A percentile compares a stretch with the other conserved stretches of the same genome.
These are phyloP conservation scores for Candida silvicultrix DNA, from an alignment of 805 yeast genomes.

Conservation along the genomic window DNA sequence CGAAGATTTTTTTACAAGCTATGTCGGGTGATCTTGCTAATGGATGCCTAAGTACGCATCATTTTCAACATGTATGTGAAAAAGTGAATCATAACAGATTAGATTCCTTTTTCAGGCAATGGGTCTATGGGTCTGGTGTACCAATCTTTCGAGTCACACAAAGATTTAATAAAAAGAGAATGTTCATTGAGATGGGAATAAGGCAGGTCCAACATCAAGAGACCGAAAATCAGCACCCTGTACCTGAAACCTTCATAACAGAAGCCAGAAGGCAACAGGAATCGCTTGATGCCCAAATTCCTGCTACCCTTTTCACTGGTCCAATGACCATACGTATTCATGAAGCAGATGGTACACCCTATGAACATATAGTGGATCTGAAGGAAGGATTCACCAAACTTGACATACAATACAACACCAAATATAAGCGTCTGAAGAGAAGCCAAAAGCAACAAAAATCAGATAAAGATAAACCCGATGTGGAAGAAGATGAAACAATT, in stretches of 20 bases:
- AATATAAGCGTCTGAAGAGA: conserved; percentile 76
- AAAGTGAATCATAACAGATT: conserved; percentile 83
- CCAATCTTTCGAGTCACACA: conserved; percentile 89
- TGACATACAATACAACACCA: conserved; percentile 93
- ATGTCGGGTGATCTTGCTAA: conserved; percentile 90
- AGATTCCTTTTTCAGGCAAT: conserved; percentile 81
- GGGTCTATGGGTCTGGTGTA: conserved; percentile 87
- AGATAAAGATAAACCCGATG: conserved; percentile 35
- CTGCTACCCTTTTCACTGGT: conserved; percentile 59
- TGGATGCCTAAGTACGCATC: conserved; percentile 71
- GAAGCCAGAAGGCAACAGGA: conserved; percentile 26
- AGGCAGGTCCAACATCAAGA: conserved; percentile 80
- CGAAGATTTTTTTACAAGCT: conserved; percentile 86
- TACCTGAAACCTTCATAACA: conserved; percentile 29
- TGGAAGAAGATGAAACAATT: conserved; percentile 30
- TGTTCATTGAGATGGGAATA: conserved; percentile 91
- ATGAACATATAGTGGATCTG: conserved; percentile 91
- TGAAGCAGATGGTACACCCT: conserved; percentile 98
- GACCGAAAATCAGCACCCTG: conserved; percentile 30
- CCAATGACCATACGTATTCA: conserved; percentile 97
- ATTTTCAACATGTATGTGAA: conserved; percentile 92
- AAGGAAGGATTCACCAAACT: conserved; percentile 80
- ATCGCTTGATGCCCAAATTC: conserved; percentile 6
- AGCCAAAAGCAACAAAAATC: conserved; percentile 35
- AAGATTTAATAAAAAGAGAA: conserved; percentile 86